A percentile compares a stretch with the other conserved stretches of the same genome.
phyloP scores from a whole-genome alignment of 768 basidiomycete species.

The Cystobasidium ongulense region DNA sequence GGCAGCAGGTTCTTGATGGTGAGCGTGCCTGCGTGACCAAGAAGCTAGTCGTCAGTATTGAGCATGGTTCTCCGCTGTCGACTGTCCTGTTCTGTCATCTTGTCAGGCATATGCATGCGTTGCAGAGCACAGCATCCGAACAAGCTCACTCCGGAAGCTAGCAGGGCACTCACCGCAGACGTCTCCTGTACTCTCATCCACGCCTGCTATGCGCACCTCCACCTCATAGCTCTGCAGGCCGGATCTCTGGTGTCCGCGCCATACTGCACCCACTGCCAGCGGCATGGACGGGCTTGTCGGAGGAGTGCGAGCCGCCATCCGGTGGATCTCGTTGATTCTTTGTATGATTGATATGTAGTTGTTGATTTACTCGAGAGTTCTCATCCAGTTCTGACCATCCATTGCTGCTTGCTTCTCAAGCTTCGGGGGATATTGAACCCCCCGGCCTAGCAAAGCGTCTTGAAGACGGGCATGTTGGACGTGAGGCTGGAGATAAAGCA shows the following conservation, averaged over 20 bases:
- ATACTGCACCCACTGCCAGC: conserved; percentile 14
- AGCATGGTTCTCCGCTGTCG: not conserved
- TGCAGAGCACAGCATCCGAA: not conserved
- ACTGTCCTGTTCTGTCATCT: not conserved
- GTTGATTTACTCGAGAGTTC: not conserved
- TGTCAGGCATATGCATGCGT: not conserved
- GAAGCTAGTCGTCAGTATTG: not conserved
- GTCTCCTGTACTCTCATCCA: conserved; percentile 14
- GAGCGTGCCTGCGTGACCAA: conserved; percentile 4
- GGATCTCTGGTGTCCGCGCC: conserved; percentile 26
- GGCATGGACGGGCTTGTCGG: not conserved
- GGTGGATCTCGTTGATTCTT: not conserved
- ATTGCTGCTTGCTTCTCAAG: not conserved
- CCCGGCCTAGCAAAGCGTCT: conserved; percentile 30
- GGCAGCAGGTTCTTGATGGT: conserved; percentile 25
- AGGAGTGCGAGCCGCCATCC: not conserved
- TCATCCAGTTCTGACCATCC: not conserved
- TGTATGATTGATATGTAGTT: too few species aligned
- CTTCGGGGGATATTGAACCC: conserved; percentile 7
- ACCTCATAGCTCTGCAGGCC: conserved; percentile 17
- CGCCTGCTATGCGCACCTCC: conserved; percentile 15
- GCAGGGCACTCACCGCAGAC: conserved; percentile 6
- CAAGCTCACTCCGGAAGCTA: not conserved
- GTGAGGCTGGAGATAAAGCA: too few species aligned
- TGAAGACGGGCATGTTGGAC: conserved; percentile 20